Conservation (phyloP, 2,329 filamentous ascomycete genomes). For the Botryotinia globosa region DNA sequence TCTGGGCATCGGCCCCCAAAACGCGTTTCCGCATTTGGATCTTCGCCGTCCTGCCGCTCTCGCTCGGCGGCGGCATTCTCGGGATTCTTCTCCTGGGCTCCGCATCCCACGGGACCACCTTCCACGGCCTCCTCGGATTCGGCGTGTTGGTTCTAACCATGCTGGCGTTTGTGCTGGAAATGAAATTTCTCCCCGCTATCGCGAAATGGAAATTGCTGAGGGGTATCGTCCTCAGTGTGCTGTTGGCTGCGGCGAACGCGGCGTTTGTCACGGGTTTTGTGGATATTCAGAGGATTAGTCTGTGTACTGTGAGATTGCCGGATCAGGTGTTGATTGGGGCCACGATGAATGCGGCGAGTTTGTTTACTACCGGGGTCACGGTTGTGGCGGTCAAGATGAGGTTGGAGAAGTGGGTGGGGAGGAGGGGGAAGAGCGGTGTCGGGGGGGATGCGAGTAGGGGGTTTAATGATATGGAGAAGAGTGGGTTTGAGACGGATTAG, state of each 20-base stretch:
- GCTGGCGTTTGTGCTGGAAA: background rate
- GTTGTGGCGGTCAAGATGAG: background rate
- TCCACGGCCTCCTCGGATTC: background rate
- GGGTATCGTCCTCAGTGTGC: background rate
- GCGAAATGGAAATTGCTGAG: background rate
- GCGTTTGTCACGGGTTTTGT: slow-evolving; percentile 6
- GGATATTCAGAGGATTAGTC: slow-evolving; percentile 14
- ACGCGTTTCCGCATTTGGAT: slow-evolving; percentile 11
- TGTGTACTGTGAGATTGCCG: slow-evolving; percentile 14
- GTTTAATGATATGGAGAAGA: background rate
- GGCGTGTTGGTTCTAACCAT: background rate
- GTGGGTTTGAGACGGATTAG: background rate
- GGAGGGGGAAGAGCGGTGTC: background rate
- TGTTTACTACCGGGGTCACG: background rate
- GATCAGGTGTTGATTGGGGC: slow-evolving; percentile 9
- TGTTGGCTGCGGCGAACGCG: background rate
- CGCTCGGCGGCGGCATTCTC: background rate
- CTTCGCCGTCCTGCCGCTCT: background rate
- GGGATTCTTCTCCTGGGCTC: slow-evolving; percentile 7
- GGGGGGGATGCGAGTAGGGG: background rate
- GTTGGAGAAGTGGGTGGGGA: slow-evolving; percentile 1
- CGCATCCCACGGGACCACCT: background rate
- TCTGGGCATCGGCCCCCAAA: slow-evolving; percentile 11
- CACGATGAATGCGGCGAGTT: background rate
- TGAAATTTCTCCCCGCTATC: background rate